Evolutionary conservation across 2,329 filamentous ascomycete genomes (phyloP).

Genomic region (Colletotrichum spaethianum): DNA sequence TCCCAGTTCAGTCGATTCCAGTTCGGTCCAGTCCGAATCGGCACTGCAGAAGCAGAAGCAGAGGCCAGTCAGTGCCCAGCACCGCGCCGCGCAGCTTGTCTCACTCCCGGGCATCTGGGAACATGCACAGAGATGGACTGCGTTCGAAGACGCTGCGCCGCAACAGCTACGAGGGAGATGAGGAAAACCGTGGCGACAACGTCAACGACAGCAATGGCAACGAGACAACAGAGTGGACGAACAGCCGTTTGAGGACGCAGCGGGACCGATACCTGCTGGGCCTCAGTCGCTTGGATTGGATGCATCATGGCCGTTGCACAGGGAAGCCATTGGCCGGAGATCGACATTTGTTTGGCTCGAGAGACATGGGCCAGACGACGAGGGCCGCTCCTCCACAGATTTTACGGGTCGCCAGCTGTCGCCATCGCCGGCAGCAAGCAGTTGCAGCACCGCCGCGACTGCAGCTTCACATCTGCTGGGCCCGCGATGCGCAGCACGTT

Average conservation of each 20-base stretch:
- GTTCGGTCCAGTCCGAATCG: slow-evolving; percentile 25
- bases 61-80: slow-evolving; percentile 20
- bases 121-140: slow-evolving; percentile 22
- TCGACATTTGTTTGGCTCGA: slow-evolving; percentile 7
- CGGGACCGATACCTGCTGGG: slow-evolving; percentile 19
- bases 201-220: not conserved
- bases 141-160: slow-evolving; percentile 18
- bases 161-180: slow-evolving; percentile 9
- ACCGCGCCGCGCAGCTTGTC: slow-evolving; percentile 34
- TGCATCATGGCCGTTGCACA: slow-evolving; percentile 22
- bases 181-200: not conserved
- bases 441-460: not conserved
- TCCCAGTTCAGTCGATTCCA: slow-evolving; percentile 16
- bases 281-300: slow-evolving; percentile 22
- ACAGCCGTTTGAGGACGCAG: not conserved
- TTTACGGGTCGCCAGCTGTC: slow-evolving; percentile 37
- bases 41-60: slow-evolving; percentile 20
- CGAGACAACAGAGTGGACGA: slow-evolving; percentile 5
- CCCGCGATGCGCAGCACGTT: slow-evolving; percentile 16
- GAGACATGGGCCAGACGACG: slow-evolving; percentile 13
- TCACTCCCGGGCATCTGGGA: slow-evolving; percentile 22
- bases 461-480: slow-evolving; percentile 10
- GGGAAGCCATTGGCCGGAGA: slow-evolving; percentile 26
- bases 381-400: slow-evolving; percentile 26
- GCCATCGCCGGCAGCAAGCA: slow-evolving; percentile 17